Evolutionary conservation across 2,329 filamentous ascomycete species (phyloP).

Genomic region (Aureobasidium sp.): DNA sequence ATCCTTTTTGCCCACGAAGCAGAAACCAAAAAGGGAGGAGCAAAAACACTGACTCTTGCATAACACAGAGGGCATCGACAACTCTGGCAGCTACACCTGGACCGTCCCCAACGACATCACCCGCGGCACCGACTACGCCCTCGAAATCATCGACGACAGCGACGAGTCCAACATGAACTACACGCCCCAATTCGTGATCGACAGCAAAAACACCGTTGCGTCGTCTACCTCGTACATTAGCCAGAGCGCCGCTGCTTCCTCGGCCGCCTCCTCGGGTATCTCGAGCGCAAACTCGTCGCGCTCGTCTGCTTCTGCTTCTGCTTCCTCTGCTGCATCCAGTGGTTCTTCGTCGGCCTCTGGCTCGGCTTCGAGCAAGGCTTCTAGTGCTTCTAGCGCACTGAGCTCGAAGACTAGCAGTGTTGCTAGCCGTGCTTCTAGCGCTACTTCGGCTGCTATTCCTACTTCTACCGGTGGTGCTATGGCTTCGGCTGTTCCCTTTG

Average conservation of each 20-base stretch:
- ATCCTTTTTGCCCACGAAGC: no score
- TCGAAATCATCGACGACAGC: slow-evolving; percentile 43
- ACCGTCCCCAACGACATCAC: slow-evolving; percentile 32
- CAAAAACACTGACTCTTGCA: no score
- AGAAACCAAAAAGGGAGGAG: no score
- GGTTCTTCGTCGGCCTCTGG: slow-evolving; percentile 50
- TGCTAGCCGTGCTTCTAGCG: neutral
- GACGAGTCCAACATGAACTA: slow-evolving; percentile 41
- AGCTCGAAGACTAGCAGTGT: slow-evolving; percentile 33
- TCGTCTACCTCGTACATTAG: slow-evolving; percentile 21
- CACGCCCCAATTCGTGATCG: slow-evolving; percentile 42
- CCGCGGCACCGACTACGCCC: slow-evolving; percentile 40
- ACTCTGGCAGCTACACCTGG: slow-evolving; percentile 43
- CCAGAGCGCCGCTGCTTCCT: slow-evolving; percentile 22
- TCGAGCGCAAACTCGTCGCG: neutral
- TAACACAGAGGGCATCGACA: slow-evolving; percentile 38
- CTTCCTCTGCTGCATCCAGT: slow-evolving; percentile 12
- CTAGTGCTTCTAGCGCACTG: slow-evolving; percentile 43
- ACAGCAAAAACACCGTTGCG: slow-evolving; percentile 35
- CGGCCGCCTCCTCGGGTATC: slow-evolving; percentile 15
- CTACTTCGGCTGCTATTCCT: neutral
- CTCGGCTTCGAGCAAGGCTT: slow-evolving; percentile 20
- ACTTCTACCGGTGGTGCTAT: slow-evolving; percentile 14
- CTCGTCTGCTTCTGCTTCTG: neutral
- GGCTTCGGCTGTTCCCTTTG: slow-evolving; percentile 13